phyloP scores from a whole-genome alignment of 1,284 basidiomycete species.

The Ceraceosorus guamensis region DNA sequence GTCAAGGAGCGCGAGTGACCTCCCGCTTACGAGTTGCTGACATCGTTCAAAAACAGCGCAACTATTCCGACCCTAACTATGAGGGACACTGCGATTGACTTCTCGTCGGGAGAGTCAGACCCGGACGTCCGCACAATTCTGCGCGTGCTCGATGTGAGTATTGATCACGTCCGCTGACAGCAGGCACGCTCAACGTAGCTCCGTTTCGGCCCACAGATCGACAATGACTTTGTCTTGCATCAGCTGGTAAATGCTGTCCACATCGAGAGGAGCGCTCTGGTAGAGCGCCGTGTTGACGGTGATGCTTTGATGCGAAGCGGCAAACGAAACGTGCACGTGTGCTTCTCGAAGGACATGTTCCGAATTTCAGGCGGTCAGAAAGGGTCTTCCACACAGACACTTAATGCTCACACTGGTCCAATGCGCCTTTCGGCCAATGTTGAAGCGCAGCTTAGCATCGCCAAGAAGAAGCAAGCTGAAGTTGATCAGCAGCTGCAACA shows the following conservation, averaged over 20 bases:
- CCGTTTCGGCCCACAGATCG: slow-evolving; percentile 12
- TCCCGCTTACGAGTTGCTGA: slow-evolving; percentile 52
- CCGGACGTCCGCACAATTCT: slow-evolving; percentile 64
- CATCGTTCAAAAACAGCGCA: slow-evolving; percentile 16
- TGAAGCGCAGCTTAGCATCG: slow-evolving; percentile 23
- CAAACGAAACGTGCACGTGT: slow-evolving; percentile 38
- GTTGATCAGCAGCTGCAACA: slow-evolving; percentile 9
- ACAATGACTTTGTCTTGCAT: slow-evolving; percentile 67
- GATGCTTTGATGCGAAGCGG: slow-evolving; percentile 42
- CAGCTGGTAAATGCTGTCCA: slow-evolving; percentile 67
- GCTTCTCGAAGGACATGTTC: slow-evolving; percentile 42
- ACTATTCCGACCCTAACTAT: slow-evolving; percentile 30
- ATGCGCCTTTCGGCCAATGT: slow-evolving; percentile 46
- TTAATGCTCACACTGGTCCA: slow-evolving; percentile 45
- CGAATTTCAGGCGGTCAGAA: slow-evolving; percentile 27
- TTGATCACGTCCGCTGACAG: too few relatives aligned
- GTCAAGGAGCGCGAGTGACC: slow-evolving; percentile 21
- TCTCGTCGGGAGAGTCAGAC: slow-evolving; percentile 55
- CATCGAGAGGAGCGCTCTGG: slow-evolving; percentile 70
- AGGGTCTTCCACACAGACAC: slow-evolving; percentile 27
- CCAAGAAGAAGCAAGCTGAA: slow-evolving; percentile 14
- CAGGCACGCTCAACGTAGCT: too few relatives aligned
- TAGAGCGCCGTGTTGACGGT: slow-evolving; percentile 45
- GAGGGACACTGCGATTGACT: slow-evolving; percentile 53
- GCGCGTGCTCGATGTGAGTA: slow-evolving; percentile 68